Evolutionary conservation across 805 yeast species (phyloP).

Genomic region (Cyberlindnera galapagoensis): DNA sequence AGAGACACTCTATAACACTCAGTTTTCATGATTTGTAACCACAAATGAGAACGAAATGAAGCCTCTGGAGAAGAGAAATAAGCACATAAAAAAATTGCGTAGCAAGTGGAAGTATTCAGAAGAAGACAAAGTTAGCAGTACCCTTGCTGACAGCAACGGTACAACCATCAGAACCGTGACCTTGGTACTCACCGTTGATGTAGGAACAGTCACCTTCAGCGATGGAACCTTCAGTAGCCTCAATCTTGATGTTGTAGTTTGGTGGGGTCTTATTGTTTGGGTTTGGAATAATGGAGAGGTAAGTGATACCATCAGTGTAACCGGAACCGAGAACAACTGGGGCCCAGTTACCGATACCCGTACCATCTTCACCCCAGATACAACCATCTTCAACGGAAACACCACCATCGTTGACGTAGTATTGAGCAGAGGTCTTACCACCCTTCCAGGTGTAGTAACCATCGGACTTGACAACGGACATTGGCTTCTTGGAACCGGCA

Average conservation of each 20-base stretch:
- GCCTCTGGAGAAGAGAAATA: too few relatives aligned
- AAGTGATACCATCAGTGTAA: conserved; percentile 55
- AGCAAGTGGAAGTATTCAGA: too few relatives aligned
- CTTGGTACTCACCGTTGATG: conserved; percentile 68
- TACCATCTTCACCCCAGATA: conserved; percentile 79
- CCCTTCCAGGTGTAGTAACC: conserved; percentile 81
- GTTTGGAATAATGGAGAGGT: conserved; percentile 89
- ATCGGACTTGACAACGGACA: conserved; percentile 76
- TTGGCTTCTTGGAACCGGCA: conserved; percentile 57
- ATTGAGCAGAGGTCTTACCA: conserved; percentile 84
- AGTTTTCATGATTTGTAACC: too few relatives aligned
- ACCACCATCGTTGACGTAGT: conserved; percentile 97
- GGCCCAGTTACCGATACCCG: conserved; percentile 96
- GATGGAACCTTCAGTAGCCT: conserved; percentile 53
- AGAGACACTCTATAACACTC: too few relatives aligned
- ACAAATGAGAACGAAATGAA: too few relatives aligned
- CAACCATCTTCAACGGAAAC: conserved; percentile 85
- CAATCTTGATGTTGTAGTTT: conserved; percentile 72
- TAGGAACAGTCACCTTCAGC: conserved; percentile 71
- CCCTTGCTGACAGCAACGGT: conserved; percentile 63
- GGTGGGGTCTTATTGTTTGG: conserved; percentile 73
- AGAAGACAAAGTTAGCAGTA: conserved; percentile 54
- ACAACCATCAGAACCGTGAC: conserved; percentile 69
- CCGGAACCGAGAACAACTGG: conserved; percentile 96
- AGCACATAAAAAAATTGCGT: too few relatives aligned